phyloP scores from a whole-genome alignment of 2,329 filamentous ascomycete genomes.

The Pseudogymnoascus sp. region DNA sequence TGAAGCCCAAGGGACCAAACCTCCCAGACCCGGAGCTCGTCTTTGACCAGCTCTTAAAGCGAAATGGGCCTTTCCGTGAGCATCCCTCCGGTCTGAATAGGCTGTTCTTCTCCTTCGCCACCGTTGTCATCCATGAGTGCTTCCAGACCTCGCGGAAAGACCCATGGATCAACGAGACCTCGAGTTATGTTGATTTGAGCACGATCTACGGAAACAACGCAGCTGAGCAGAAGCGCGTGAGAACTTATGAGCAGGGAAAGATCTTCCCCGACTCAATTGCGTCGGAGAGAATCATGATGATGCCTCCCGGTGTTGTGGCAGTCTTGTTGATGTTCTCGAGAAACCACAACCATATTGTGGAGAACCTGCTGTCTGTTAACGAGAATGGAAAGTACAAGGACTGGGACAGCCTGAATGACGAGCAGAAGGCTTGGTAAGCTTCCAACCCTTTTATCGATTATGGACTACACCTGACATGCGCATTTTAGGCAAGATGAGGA shows the following conservation, averaged over 20 bases:
- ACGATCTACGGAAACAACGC: conserved; percentile 39
- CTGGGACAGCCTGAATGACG: conserved; percentile 33
- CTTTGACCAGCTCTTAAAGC: conserved; percentile 38
- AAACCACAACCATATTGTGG: conserved; percentile 38
- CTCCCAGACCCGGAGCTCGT: conserved; percentile 41
- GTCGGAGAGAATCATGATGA: conserved; percentile 39
- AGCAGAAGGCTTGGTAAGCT: conserved; percentile 33
- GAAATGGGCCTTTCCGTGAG: conserved; percentile 33
- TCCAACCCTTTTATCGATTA: background rate
- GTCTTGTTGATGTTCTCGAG: conserved; percentile 37
- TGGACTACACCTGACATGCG: conserved; percentile 14
- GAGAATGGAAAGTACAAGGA: conserved; percentile 36
- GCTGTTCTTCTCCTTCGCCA: conserved; percentile 41
- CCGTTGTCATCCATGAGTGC: conserved; percentile 41
- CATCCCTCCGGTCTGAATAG: conserved; percentile 39
- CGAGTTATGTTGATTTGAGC: conserved; percentile 40
- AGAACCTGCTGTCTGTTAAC: conserved; percentile 35
- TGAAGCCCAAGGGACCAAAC: conserved; percentile 42
- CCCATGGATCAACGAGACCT: conserved; percentile 39
- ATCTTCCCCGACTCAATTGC: conserved; percentile 39
- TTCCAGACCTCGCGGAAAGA: conserved; percentile 36
- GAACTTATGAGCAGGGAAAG: conserved; percentile 36
- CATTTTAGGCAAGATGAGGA: conserved; percentile 38
- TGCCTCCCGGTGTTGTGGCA: conserved; percentile 39
- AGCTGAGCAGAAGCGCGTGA: conserved; percentile 35